Percentiles rank a stretch among this genome's conserved stretches.
phyloP scores from a whole-genome alignment of 192 early-diverging fungal species.

The Gryganskiella cystojenkinii region DNA sequence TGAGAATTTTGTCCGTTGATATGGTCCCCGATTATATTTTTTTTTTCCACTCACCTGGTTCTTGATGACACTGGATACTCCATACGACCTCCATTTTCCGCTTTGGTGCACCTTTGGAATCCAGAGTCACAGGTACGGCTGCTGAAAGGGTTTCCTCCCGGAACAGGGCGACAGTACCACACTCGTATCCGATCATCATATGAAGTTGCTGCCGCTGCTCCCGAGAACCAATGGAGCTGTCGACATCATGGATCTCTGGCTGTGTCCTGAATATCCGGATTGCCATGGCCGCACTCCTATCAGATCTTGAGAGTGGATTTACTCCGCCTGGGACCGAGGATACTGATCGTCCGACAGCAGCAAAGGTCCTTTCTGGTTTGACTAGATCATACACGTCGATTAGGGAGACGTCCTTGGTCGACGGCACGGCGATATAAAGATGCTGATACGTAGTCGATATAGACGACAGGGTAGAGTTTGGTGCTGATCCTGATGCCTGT shows the following conservation, averaged over 20 bases:
- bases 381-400: slow-evolving; percentile 46
- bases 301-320: not conserved
- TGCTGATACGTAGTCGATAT: slow-evolving; percentile 13
- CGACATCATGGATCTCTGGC: not conserved
- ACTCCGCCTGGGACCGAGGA: not conserved
- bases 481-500: not conserved
- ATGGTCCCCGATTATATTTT: too few relatives aligned
- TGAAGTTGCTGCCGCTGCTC: slow-evolving; percentile 6
- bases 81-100: slow-evolving; percentile 30
- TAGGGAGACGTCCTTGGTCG: slow-evolving; percentile 15
- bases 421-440: slow-evolving; percentile 42
- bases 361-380: slow-evolving; percentile 42
- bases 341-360: slow-evolving; percentile 7
- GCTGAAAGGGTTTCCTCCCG: slow-evolving; percentile 1
- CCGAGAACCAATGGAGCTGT: not conserved
- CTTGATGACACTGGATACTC: slow-evolving; percentile 41
- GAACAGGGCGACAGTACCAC: slow-evolving; percentile 42
- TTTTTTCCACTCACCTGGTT: slow-evolving; percentile 28
- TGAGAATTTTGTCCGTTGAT: too few relatives aligned
- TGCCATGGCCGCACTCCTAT: slow-evolving; percentile 37
- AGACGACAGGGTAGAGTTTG: not conserved
- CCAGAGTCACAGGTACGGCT: not conserved
- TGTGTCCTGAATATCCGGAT: slow-evolving; percentile 20
- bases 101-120: not conserved
- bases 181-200: slow-evolving; percentile 52